Evolutionary conservation across 805 yeast species (phyloP), one percentile per base, ranked within the genome.

Genomic region (Priceomyces melissophilus): DNA sequence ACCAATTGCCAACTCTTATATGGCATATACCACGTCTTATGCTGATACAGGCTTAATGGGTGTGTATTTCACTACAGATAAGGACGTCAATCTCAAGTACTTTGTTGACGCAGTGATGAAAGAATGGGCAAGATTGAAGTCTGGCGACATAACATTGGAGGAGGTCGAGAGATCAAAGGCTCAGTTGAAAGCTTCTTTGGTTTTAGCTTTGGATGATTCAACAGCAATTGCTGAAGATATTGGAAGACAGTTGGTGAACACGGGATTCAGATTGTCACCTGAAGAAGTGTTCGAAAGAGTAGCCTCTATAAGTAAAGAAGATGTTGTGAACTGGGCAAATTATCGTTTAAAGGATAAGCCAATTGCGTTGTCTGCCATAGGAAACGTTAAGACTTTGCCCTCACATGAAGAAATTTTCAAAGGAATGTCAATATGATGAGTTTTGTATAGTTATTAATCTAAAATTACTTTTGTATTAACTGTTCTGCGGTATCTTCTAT

Each of bases 31-130:
- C 25, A 93, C 99, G 2, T 87, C 96, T 1, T 93, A 93, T 65
- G 90, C 96, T 9, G 99, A 93, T 66, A 86, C 96, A 10, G 99
- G 99, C 7, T 70, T 93, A 40, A 91, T 97, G 97, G 99, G 99
- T 28, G 84, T 91, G 53, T 93, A 93, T 60, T 74, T 93, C 45
- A 87, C 88, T 6, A 80, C 95, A 15, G 96, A 91, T 52, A 82
- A 81, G 56, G 76, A 75, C 47, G 75, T 81, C 25, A 72, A 85
- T 48, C 71, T 87, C 52, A 80, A 78, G 49, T 72, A 78, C 30
- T 78, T 90, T 38, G 76, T 87, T 28, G 81, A 84, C 54, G 88
- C 87, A 45, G 79, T 91, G 15, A 64, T 86, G 49, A 76, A 77
- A 51, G 98, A 93, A 69, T 93, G 98, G 98, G 78, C 78, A 45